Evolutionary conservation across 2,329 filamentous ascomycete genomes (phyloP), one percentile per base, ranked within the genome.

Genomic region (Hirsutella minnesotensis): DNA sequence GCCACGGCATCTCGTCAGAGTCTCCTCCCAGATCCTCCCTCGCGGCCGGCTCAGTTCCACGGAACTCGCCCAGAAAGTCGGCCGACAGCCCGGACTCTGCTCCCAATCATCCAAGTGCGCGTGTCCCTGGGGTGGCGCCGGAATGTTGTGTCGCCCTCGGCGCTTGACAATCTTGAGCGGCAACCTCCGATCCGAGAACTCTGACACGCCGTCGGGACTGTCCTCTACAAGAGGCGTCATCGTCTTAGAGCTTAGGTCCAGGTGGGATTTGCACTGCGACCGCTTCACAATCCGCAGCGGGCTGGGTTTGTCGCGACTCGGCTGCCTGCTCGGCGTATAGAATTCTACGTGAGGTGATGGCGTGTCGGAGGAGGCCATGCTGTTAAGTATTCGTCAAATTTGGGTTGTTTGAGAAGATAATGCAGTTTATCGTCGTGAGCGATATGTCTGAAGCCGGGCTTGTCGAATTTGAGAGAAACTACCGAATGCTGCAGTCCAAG

Each of bases 211-310:
- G 4, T 5, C 33, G 15, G 15, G 15, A 9, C 33, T 34, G 18
- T 44, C 33, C 39, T 45, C 20, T 12, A 13, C 10, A 5, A 4
- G 15, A 9, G 24, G 31, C 15, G 38, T 22, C 9, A 16, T 40
- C 20, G 35, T 38, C 9, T 31, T 29, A 16, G 31, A 1, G 13
- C 21, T 29, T 4, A 4, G 15, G n/a, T 39, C 29, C 10, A 9
- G 12, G 15, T 16, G 15, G 15, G 30, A 9, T 12, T 10, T 15
- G 10, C 19, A 18, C 5, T n/a, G 24, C 19, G 18, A 16, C 15
- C 59, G 58, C 53, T 74, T 77, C 51, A 67, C 54, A 51, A 77
- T 71, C 34, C 69, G 66, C 29, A 77, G 54, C 10, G 75, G 74
- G 27, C 62, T 62, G 16, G 71, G 67, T 44, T 54, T 52, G 50